Evolutionary conservation across 2,329 filamentous ascomycete species (phyloP), one percentile per base, ranked within the genome.

Genomic region (Ophiostoma pallidulum): DNA sequence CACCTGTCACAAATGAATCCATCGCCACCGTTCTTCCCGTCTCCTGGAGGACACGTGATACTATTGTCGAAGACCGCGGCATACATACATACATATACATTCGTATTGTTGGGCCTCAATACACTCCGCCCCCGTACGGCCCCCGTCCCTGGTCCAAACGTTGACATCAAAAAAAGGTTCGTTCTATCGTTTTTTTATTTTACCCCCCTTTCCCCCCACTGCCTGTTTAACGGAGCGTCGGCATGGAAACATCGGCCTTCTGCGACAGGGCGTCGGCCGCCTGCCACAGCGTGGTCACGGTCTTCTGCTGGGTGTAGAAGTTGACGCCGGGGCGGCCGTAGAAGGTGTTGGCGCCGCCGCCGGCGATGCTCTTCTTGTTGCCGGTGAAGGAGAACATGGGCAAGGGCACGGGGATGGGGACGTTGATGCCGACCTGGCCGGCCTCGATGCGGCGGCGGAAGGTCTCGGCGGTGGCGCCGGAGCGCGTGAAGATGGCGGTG

Each of bases 261-360:
- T 82, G 85, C 47, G 80, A 82, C 41, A 92, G 77, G 1, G 88
- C 90, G 69, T 96, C 90, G 60, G 90, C 81, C 52, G 77, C 80
- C 60, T 80, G 80, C 92, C 92, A 98, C 63, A 94, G 69, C 56
- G 87, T 84, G 45, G 92, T 98, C 41, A 98, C 92, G 3, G 92
- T 98, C 85, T 98, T 97, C 62, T 86, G 78, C 70, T 97, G 92
- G 3, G 92, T 98, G 68, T 94, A 97, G 64, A 98, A 98, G 62
- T 86, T 82, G 63, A 98, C 68, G 20, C 91, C 92, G 1, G 89
- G 87, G 67, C 86, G 85, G 56, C 92, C 92, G 68, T 98, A 98
- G 65, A 98, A 97, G 14, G 89, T 94, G 69, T 79, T 94, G 32
- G 86, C 85, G 52, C 92, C 91, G 45, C 90, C 90, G 47, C 91